A percentile compares a stretch with the other conserved stretches of the same genome.
Conservation (phyloP, 805 yeast genomes). For the Pichia scutulata region DNA sequence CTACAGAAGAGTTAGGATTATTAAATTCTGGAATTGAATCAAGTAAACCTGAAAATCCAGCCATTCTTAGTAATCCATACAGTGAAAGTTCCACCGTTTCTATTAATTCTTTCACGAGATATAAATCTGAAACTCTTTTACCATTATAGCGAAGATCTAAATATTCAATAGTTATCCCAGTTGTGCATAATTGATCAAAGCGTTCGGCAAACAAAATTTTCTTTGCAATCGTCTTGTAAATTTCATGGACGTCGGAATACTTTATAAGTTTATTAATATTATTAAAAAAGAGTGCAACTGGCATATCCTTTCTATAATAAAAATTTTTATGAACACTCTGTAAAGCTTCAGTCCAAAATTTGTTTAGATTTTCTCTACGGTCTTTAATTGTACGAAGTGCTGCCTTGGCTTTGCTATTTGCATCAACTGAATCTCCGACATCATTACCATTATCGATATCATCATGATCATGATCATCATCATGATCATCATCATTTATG, state of each 20-base stretch:
- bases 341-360: background rate
- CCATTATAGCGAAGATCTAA: background rate
- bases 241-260: background rate
- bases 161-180: background rate
- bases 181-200: background rate
- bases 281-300: background rate
- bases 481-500: background rate
- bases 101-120: background rate
- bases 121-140: background rate
- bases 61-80: background rate
- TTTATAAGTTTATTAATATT: background rate
- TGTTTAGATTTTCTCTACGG: background rate
- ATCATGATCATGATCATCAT: background rate
- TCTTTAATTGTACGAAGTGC: background rate
- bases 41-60: background rate
- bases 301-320: background rate
- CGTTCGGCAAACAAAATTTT: background rate
- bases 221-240: background rate
- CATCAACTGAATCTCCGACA: background rate
- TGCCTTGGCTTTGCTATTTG: background rate
- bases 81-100: background rate
- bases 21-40: background rate
- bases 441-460: too few species aligned
- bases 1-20: background rate
- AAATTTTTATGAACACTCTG: background rate